Conservation (phyloP, 2,329 filamentous ascomycete genomes). For the Trichoderma semiorbis region DNA sequence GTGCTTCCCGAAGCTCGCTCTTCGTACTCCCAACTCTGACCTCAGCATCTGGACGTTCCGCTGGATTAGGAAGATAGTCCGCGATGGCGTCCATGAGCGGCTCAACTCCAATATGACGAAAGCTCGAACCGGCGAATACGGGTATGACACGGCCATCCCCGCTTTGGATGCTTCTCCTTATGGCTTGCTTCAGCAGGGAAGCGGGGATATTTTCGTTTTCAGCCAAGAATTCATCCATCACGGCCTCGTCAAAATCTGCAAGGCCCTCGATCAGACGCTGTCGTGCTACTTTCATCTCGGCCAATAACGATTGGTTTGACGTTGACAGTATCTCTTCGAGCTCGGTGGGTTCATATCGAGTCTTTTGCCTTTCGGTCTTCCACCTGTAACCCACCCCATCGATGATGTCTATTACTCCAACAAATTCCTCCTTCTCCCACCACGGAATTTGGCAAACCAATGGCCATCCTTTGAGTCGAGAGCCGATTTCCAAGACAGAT, state of each 20-base stretch:
- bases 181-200: constrained; percentile 64
- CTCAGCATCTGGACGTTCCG: constrained; percentile 74
- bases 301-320: constrained; percentile 50
- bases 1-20: constrained; percentile 34
- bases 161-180: constrained; percentile 67
- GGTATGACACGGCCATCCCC: constrained; percentile 74
- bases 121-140: constrained; percentile 86
- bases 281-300: constrained; percentile 73
- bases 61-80: constrained; percentile 80
- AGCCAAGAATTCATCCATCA: constrained; percentile 82
- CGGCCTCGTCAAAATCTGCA: constrained; percentile 81
- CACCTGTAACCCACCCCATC: constrained; percentile 73
- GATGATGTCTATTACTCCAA: constrained; percentile 81
- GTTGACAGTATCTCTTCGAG: constrained; percentile 39
- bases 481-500: constrained; percentile 81
- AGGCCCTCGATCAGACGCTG: constrained; percentile 76
- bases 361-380: constrained; percentile 46
- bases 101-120: constrained; percentile 91
- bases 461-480: constrained; percentile 77
- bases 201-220: constrained; percentile 70
- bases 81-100: constrained; percentile 84
- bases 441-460: constrained; percentile 93
- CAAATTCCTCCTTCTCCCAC: constrained; percentile 79
- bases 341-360: constrained; percentile 28
- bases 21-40: constrained; percentile 64